These are phyloP conservation scores for Magnaporthiopsis poae DNA, from an alignment of 2,329 filamentous ascomycete species.

Conservation along the genomic window DNA sequence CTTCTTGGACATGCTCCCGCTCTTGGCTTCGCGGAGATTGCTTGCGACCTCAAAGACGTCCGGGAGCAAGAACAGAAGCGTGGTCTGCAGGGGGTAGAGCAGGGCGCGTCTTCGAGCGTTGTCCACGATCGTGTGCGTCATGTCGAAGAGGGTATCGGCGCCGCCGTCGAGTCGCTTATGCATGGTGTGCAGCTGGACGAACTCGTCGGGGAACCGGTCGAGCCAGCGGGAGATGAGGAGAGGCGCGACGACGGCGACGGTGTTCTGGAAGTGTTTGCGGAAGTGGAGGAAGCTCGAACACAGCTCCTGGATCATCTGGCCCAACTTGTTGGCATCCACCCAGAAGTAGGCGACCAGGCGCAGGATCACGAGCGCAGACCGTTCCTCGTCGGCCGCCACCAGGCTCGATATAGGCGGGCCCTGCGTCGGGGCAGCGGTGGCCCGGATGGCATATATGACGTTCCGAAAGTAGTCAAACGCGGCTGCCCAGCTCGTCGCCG, in stretches of 20 bases:
- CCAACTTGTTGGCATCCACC: conserved; percentile 53
- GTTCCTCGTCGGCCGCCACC: conserved; percentile 39
- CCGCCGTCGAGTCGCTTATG: conserved; percentile 55
- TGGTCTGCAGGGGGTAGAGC: conserved; percentile 53
- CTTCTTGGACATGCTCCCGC: conserved; percentile 53
- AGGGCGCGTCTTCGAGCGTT: conserved; percentile 44
- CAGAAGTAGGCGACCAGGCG: conserved; percentile 54
- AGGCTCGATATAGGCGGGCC: conserved; percentile 27
- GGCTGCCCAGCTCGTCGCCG: conserved; percentile 52
- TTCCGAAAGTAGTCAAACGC: conserved; percentile 50
- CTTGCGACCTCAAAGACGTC: conserved; percentile 63
- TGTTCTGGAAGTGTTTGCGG: conserved; percentile 53
- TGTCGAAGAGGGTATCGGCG: conserved; percentile 59
- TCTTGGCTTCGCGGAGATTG: conserved; percentile 55
- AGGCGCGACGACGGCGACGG: conserved; percentile 52
- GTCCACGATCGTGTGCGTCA: conserved; percentile 53
- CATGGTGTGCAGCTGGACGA: conserved; percentile 51
- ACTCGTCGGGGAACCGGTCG: conserved; percentile 54
- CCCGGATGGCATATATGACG: conserved; percentile 41
- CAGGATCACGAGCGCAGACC: conserved; percentile 41
- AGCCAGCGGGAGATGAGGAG: conserved; percentile 57
- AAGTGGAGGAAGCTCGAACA: conserved; percentile 59
- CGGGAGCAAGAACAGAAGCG: conserved; percentile 53
- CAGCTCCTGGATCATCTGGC: conserved; percentile 53
- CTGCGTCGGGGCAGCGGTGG: conserved; percentile 21